These are phyloP conservation scores for Penicillium decumbens DNA, from an alignment of 2,329 filamentous ascomycete genomes.

Conservation along the genomic window DNA sequence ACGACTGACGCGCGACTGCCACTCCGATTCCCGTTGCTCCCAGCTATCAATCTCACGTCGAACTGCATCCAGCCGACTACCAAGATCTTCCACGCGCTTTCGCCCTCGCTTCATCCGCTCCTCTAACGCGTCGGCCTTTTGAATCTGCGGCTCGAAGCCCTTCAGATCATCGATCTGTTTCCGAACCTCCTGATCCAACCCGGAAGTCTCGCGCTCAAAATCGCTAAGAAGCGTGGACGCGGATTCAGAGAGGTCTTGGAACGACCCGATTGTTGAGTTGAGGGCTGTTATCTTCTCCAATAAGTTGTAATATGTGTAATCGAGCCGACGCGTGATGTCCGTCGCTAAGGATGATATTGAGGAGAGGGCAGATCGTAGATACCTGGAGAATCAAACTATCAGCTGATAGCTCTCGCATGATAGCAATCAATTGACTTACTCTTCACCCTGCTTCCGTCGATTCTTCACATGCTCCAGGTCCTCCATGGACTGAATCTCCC, in stretches of 20 bases:
- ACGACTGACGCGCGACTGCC: conserved; percentile 37
- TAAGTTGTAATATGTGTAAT: conserved; percentile 48
- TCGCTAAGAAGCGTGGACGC: conserved; percentile 34
- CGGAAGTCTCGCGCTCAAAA: conserved; percentile 36
- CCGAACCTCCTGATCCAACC: conserved; percentile 36
- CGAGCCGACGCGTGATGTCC: conserved; percentile 44
- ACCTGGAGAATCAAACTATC: conserved; percentile 14
- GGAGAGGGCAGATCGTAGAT: conserved; percentile 33
- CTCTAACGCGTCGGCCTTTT: conserved; percentile 36
- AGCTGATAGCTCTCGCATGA: not conserved
- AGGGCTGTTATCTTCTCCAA: conserved; percentile 43
- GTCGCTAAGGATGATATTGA: conserved; percentile 38
- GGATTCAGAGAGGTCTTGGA: conserved; percentile 40
- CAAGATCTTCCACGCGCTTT: conserved; percentile 34
- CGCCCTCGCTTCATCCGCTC: conserved; percentile 37
- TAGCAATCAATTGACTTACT: conserved; percentile 49
- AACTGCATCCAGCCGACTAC: conserved; percentile 38
- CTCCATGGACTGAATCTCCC: conserved; percentile 31
- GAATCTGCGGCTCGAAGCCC: conserved; percentile 37
- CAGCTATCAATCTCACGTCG: conserved; percentile 39
- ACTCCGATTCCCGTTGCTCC: conserved; percentile 42
- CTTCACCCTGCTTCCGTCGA: conserved; percentile 71
- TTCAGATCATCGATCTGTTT: conserved; percentile 37
- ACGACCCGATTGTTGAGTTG: conserved; percentile 38
- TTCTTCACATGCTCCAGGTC: conserved; percentile 45